Conservation (phyloP, 305 asterid species). For the Galium porrigens region DNA sequence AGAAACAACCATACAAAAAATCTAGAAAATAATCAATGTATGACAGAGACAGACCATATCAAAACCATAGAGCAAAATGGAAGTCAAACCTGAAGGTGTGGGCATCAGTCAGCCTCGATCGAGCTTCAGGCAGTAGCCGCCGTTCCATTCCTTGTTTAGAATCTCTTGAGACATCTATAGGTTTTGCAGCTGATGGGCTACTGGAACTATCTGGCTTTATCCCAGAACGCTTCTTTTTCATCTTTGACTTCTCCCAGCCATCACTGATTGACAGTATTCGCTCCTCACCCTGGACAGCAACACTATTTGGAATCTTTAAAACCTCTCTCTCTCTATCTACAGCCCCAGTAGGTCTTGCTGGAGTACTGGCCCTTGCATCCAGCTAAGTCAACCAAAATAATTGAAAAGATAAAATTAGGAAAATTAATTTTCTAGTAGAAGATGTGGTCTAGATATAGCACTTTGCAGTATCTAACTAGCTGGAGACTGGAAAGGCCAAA, state of each 20-base stretch:
- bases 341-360: slow-evolving; percentile 42
- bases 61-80: slow-evolving; percentile 5
- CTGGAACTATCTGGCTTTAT: slow-evolving; percentile 54
- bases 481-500: neutral
- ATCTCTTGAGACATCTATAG: slow-evolving; percentile 57
- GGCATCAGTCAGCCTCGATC: slow-evolving; percentile 52
- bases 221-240: slow-evolving; percentile 87
- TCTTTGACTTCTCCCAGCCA: slow-evolving; percentile 87
- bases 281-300: slow-evolving; percentile 49
- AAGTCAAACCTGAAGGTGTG: slow-evolving; percentile 60
- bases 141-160: slow-evolving; percentile 58
- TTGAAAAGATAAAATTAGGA: slow-evolving; percentile 13
- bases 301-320: slow-evolving; percentile 40
- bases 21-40: slow-evolving; percentile 6
- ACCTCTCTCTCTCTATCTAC: slow-evolving; percentile 61
- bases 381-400: slow-evolving; percentile 27
- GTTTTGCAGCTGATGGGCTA: slow-evolving; percentile 35
- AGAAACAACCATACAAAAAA: neutral
- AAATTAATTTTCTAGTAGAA: neutral
- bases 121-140: slow-evolving; percentile 48
- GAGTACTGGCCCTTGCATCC: slow-evolving; percentile 51
- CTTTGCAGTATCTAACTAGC: neutral
- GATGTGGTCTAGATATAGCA: slow-evolving; percentile 2
- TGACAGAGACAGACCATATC: neutral
- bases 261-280: slow-evolving; percentile 42